A percentile compares a stretch with the other conserved stretches of the same genome.
phyloP scores from a whole-genome alignment of 1,284 basidiomycete genomes.

The Leccinum subspadiceum region DNA sequence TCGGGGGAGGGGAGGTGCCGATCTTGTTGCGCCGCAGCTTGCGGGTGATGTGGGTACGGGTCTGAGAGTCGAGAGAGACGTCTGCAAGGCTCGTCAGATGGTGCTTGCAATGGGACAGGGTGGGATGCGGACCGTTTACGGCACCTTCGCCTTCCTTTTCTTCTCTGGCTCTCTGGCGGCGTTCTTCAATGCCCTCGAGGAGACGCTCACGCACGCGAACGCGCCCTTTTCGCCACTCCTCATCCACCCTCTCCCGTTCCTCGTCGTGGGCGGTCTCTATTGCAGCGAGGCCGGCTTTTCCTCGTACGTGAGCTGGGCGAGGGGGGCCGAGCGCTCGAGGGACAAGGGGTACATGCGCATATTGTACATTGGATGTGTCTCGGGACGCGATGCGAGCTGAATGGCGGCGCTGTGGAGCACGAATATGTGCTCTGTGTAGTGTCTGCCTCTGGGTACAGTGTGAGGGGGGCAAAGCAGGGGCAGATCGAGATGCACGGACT shows the following conservation, averaged over 20 bases:
- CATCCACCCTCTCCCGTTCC: conserved; percentile 71
- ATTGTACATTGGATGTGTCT: too few relatives aligned
- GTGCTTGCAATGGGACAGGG: neutral
- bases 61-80: conserved; percentile 66
- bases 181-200: conserved; percentile 79
- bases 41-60: conserved; percentile 71
- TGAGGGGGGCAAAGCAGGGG: too few relatives aligned
- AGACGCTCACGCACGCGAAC: conserved; percentile 72
- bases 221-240: conserved; percentile 71
- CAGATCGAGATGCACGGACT: too few relatives aligned
- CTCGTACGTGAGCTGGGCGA: too few relatives aligned
- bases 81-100: conserved; percentile 39
- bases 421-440: too few relatives aligned
- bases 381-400: too few relatives aligned
- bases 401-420: too few relatives aligned
- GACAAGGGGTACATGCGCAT: too few relatives aligned
- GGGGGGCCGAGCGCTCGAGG: too few relatives aligned
- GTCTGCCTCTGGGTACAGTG: too few relatives aligned
- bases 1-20: conserved; percentile 61
- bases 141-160: conserved; percentile 80
- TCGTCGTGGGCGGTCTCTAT: conserved; percentile 70
- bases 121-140: conserved; percentile 47
- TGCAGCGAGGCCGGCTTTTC: too few relatives aligned
- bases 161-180: conserved; percentile 68
- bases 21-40: conserved; percentile 66